Base-by-base conservation (phyloP, 768 basidiomycete species). In the Tephrocybe rancida region DNA sequence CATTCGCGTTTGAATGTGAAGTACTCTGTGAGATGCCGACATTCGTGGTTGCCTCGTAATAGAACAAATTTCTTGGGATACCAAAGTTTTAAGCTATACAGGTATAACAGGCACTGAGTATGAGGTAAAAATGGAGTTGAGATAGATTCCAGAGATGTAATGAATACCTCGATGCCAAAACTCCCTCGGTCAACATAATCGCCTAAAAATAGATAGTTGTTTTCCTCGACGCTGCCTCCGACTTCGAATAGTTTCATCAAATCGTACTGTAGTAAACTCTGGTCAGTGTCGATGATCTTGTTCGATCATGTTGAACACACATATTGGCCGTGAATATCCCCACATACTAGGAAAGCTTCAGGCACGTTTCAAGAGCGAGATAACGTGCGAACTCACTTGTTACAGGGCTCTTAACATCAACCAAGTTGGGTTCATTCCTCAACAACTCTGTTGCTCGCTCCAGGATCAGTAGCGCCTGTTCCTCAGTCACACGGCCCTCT, bases 1-100 rank as follows among this genome's bases (percentile, higher is more conserved):
- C 89, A 90, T 88, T 98, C 96, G 57, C 92, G 88, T 75, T 94
- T 95, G 78, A 98, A 98, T 8, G 96, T 98, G 66, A 98, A 98
- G 69, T 95, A 97, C 71, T 95, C 94, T 2, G 96, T 98, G 43
- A 98, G 77, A 73, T 98, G 95, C 32, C 88, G 84, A 68, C 96
- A 98, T 77, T 98, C 96, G 73, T 98, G 96, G 68, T 98, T 98
- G 8, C 96, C 96, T 44, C 96, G 86, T 30, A 98, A 79, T 27
- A 98, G 79, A 54, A 85, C 83, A 41, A 98, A 75, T 30, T 87
- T 88, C 57, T 80, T 81, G 3, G 96, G 96, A 62, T 88, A 88
- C 78, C 87, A 87, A 41, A 98, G 85, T 74, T 98, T 98, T 71
- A 97, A 83, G 11, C 92, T 78, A 73, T 94, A 98, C 21, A 98